phyloP scores from a whole-genome alignment of 2,329 filamentous ascomycete species.

The Epichloe scottii region DNA sequence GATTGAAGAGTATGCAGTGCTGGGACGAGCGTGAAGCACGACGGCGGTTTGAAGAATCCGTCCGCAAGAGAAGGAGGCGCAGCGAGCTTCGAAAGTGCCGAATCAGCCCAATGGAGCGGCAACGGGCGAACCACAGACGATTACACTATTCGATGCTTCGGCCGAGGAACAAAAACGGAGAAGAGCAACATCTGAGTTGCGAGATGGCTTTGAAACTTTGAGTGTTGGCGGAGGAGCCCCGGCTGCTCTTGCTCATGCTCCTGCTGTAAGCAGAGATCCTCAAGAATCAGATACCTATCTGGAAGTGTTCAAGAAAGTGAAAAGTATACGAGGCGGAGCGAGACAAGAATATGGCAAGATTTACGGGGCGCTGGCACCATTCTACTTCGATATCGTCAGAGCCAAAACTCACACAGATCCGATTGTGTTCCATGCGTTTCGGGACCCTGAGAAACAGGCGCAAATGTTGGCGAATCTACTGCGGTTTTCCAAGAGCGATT shows the following conservation, averaged over 20 bases:
- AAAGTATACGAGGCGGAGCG: constrained; percentile 72
- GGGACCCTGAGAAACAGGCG: constrained; percentile 81
- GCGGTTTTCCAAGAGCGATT: constrained; percentile 70
- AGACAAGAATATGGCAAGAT: constrained; percentile 84
- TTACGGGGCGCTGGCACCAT: constrained; percentile 76
- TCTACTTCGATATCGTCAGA: constrained; percentile 70
- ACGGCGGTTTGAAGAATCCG: constrained; percentile 62
- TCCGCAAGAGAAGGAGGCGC: constrained; percentile 45
- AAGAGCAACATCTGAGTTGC: constrained; percentile 20
- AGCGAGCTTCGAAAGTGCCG: constrained; percentile 12
- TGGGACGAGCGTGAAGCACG: constrained; percentile 88
- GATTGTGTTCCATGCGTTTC: constrained; percentile 73
- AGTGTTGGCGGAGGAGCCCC: constrained; percentile 30
- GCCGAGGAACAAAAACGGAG: constrained; percentile 49
- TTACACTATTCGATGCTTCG: constrained; percentile 63
- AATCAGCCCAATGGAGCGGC: constrained; percentile 9
- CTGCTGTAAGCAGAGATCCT: constrained; percentile 30
- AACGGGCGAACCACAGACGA: constrained; percentile 11
- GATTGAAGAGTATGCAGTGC: constrained; percentile 73
- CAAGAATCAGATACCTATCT: constrained; percentile 54
- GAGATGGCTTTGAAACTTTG: constrained; percentile 72
- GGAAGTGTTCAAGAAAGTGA: constrained; percentile 54
- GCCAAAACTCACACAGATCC: constrained; percentile 67
- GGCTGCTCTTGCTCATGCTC: neutral
- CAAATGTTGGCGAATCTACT: constrained; percentile 74